phyloP scores from a whole-genome alignment of 2,329 filamentous ascomycete species.

The Fusarium ambrosium region DNA sequence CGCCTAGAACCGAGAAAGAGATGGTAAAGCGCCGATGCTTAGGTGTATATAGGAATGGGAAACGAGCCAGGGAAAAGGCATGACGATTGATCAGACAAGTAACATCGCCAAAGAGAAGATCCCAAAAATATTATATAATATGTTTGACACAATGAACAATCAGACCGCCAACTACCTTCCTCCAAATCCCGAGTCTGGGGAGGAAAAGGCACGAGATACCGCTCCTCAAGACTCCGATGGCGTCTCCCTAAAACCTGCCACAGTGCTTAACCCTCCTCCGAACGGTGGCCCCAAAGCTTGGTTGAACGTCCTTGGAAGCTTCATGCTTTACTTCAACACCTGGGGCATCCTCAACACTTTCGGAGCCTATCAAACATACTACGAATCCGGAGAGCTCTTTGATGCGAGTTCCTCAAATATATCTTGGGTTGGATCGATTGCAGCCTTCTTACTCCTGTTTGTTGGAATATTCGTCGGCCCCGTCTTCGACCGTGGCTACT shows the following conservation, averaged over 20 bases:
- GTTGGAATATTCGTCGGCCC: conserved; percentile 55
- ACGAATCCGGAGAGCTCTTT: conserved; percentile 52
- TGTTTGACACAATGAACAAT: neutral
- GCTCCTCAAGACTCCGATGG: neutral
- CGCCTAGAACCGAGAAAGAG: neutral
- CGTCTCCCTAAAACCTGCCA: neutral
- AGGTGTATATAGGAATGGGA: neutral
- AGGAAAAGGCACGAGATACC: neutral
- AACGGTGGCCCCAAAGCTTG: neutral
- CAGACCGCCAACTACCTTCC: neutral
- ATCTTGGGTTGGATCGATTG: conserved; percentile 61
- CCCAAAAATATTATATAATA: neutral
- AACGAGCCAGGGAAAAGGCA: neutral
- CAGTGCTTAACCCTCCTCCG: neutral
- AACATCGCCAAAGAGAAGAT: neutral
- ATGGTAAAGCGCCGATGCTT: neutral
- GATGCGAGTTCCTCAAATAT: conserved; percentile 51
- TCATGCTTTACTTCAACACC: conserved; percentile 65
- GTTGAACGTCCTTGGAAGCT: neutral
- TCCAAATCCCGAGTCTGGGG: neutral
- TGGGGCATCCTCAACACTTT: conserved; percentile 63
- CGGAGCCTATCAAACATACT: conserved; percentile 69
- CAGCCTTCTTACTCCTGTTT: conserved; percentile 59
- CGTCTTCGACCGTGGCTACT: conserved; percentile 62
- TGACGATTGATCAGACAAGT: neutral